Evolutionary conservation across 495 filamentous ascomycete species (phyloP).

Genomic region (Penicillium canescens): DNA sequence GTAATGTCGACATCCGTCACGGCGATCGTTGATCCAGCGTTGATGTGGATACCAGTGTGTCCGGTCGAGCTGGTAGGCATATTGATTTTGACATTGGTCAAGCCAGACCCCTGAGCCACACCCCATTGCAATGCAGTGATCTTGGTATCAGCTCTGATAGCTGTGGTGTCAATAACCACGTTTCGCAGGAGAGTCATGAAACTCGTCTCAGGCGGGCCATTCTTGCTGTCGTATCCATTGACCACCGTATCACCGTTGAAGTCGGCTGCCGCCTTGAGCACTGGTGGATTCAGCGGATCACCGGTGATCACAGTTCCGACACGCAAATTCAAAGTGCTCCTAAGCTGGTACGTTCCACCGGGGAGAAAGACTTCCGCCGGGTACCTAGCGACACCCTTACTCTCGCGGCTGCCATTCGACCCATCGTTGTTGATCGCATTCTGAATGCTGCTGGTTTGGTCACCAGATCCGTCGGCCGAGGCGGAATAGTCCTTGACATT

Average conservation of each 20-base stretch:
- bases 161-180: conserved; percentile 38
- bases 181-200: conserved; percentile 43
- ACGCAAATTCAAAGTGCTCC: conserved; percentile 35
- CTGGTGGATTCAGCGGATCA: conserved; percentile 33
- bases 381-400: conserved; percentile 41
- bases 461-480: conserved; percentile 39
- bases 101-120: conserved; percentile 63
- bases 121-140: conserved; percentile 58
- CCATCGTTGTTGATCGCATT: conserved; percentile 35
- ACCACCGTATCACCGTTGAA: conserved; percentile 30
- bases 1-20: conserved; percentile 47
- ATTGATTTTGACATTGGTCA: conserved; percentile 71
- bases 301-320: conserved; percentile 44
- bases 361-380: conserved; percentile 52
- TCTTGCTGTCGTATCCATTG: conserved; percentile 26
- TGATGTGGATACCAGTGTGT: conserved; percentile 49
- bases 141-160: conserved; percentile 19
- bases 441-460: conserved; percentile 42
- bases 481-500: conserved; percentile 55
- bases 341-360: conserved; percentile 44
- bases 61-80: conserved; percentile 57
- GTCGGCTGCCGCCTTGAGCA: conserved; percentile 29
- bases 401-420: conserved; percentile 24
- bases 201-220: conserved; percentile 32
- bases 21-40: conserved; percentile 41